Evolutionary conservation across 208 protist genomes (phyloP).

Genomic region (Trypanosomatidae sp.): DNA sequence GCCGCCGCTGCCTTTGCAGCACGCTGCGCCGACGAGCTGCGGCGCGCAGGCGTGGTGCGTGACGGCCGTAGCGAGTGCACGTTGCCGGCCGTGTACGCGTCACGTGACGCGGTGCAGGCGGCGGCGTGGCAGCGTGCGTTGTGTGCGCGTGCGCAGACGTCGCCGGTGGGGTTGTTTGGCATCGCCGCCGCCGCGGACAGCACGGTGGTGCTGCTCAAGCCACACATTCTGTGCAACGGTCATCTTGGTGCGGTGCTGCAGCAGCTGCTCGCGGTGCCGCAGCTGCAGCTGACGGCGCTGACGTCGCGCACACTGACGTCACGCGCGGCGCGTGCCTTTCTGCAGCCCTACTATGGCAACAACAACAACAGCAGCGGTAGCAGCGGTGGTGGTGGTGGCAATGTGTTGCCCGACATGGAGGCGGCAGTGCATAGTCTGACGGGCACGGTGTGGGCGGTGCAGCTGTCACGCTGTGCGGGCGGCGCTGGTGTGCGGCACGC

Average conservation of each 20-base stretch:
- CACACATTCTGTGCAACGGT: conserved; percentile 23
- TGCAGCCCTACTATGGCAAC: conserved; percentile 65
- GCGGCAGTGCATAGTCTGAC: conserved; percentile 29
- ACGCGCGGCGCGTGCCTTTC: conserved; percentile 27
- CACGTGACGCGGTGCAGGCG: conserved; percentile 28
- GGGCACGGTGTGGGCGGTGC: conserved; percentile 58
- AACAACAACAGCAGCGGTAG: no score
- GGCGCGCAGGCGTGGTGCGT: no score
- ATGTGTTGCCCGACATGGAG: conserved; percentile 53
- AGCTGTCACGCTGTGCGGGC: no score
- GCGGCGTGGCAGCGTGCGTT: conserved; percentile 34
- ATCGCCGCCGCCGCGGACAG: conserved; percentile 45
- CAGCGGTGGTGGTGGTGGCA: no score
- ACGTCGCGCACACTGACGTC: conserved; percentile 34
- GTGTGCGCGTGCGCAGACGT: conserved; percentile 5
- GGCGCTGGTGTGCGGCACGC: no score
- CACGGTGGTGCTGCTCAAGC: conserved; percentile 74
- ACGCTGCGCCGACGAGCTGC: conserved; percentile 22
- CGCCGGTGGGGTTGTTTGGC: conserved; percentile 56
- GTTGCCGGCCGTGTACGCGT: no score
- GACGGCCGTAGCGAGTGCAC: no score
- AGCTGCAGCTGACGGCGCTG: conserved; percentile 48
- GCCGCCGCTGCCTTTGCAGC: conserved; percentile 56
- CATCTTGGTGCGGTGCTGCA: conserved; percentile 34
- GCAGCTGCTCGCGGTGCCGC: conserved; percentile 30